Conservation (phyloP, 495 filamentous ascomycete genomes). For the Podospora comata region DNA sequence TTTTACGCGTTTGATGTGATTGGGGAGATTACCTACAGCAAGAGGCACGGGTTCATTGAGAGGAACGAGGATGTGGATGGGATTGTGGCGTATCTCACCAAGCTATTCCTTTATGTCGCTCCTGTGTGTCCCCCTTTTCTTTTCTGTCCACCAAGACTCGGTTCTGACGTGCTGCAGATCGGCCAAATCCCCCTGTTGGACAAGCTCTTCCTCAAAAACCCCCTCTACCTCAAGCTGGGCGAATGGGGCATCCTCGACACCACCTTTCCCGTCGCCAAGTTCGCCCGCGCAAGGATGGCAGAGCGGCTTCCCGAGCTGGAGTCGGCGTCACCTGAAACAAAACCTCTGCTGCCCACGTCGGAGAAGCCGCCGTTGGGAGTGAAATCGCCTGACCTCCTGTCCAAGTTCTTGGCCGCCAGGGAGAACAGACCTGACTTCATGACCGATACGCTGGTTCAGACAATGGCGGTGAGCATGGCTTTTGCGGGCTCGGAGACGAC, state of each 20-base stretch:
- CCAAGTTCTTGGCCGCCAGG: conserved; percentile 58
- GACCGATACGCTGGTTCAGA: conserved; percentile 59
- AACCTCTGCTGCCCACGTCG: conserved; percentile 37
- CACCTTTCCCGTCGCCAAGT: conserved; percentile 60
- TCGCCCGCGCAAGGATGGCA: conserved; percentile 55
- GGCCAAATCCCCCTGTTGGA: conserved; percentile 66
- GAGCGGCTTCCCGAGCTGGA: conserved; percentile 48
- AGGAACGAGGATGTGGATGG: conserved; percentile 62
- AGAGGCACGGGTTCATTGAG: conserved; percentile 62
- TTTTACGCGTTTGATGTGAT: conserved; percentile 80
- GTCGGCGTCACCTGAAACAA: conserved; percentile 10
- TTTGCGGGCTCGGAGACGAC: conserved; percentile 63
- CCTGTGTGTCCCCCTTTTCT: conserved; percentile 43
- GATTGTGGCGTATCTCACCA: conserved; percentile 53
- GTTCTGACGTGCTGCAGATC: conserved; percentile 31
- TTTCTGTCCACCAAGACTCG: conserved; percentile 7
- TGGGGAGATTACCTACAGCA: conserved; percentile 62
- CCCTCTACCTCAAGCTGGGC: conserved; percentile 50
- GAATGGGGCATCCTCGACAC: conserved; percentile 50
- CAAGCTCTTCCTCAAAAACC: conserved; percentile 58
- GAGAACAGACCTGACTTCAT: conserved; percentile 63
- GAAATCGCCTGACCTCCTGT: conserved; percentile 57
- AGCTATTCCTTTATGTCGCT: conserved; percentile 57
- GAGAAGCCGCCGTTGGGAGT: conserved; percentile 38
- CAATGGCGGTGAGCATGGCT: conserved; percentile 64